Conservation (phyloP, 2,329 filamentous ascomycete species). For the Ascocoryne sarcoides region DNA sequence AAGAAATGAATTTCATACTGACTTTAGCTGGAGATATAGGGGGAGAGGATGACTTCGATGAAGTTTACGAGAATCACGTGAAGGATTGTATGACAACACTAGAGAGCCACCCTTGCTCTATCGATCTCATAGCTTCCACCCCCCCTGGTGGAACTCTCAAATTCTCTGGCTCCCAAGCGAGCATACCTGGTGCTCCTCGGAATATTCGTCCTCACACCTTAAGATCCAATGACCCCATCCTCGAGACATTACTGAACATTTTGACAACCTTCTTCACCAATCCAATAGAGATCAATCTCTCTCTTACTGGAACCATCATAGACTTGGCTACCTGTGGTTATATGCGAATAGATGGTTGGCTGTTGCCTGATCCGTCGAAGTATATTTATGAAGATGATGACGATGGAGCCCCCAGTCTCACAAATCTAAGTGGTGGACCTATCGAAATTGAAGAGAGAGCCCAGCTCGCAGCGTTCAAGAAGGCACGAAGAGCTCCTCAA, state of each 20-base stretch:
- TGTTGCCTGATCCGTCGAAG: constrained; percentile 62
- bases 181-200: constrained; percentile 50
- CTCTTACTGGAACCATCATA: constrained; percentile 74
- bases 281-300: constrained; percentile 82
- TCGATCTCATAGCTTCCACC: constrained; percentile 57
- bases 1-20: constrained; percentile 66
- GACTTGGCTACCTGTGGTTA: constrained; percentile 78
- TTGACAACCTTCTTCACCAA: constrained; percentile 81
- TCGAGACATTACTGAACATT: constrained; percentile 59
- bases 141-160: constrained; percentile 44
- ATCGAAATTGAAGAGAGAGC: constrained; percentile 34
- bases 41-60: constrained; percentile 60
- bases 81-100: constrained; percentile 62
- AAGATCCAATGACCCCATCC: constrained; percentile 51
- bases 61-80: constrained; percentile 62
- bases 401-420: constrained; percentile 18
- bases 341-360: constrained; percentile 83
- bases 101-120: constrained; percentile 65
- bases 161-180: constrained; percentile 45
- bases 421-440: too few species aligned
- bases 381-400: constrained; percentile 47
- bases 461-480: constrained; percentile 39
- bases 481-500: constrained; percentile 44
- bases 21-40: constrained; percentile 60
- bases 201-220: constrained; percentile 54